Base-by-base conservation (phyloP, 208 protist genomes). In the Trypanosomatidae sp. region DNA sequence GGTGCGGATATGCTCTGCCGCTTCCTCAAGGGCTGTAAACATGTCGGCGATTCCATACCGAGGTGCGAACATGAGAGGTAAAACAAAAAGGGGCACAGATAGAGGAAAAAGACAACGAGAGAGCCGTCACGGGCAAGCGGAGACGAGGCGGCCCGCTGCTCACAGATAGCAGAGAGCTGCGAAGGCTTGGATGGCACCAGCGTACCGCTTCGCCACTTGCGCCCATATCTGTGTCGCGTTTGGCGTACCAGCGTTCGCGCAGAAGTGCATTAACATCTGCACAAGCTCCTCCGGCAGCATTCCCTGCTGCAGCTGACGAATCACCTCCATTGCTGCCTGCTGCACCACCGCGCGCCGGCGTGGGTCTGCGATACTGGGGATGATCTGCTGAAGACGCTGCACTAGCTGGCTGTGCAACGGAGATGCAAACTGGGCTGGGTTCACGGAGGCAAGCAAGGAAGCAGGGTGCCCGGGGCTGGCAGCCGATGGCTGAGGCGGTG, bases 91-190 rank as follows among this genome's bases (percentile, higher is more conserved):
- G 53, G 17, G 7, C 17, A 8, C 28, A 36, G 46, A 0, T 25
- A 68, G 28, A 68, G 62, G n/a, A 47, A 0, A 19, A 6, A 39
- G 36, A 39, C 36, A 39, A 39, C 36, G 36, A 39, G 36, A 39
- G 36, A 39, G 36, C 3, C 1, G 36, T 39, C 36, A 39, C 36
- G 36, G 7, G 25, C 53, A 17, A 15, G 53, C 10, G 4, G 13
- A 33, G 25, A 59, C 10, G 28, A 62, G 9, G 25, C 17, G 52
- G 56, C 56, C 22, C 28, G 22, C 8, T 64, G 22, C 44, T 71
- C 72, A 91, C 69, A 94, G 50, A 68, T 88, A 94, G 50, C 83
- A 82, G 55, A 91, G 74, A 52, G 89, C 87, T 39, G 76, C 52
- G 74, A 89, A 90, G 6, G 60, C 69, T 65, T 90, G 86, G 28